Percentiles rank a stretch among this genome's conserved stretches.
phyloP scores from a whole-genome alignment of 2,329 filamentous ascomycete genomes.

The Microcera coccophila region DNA sequence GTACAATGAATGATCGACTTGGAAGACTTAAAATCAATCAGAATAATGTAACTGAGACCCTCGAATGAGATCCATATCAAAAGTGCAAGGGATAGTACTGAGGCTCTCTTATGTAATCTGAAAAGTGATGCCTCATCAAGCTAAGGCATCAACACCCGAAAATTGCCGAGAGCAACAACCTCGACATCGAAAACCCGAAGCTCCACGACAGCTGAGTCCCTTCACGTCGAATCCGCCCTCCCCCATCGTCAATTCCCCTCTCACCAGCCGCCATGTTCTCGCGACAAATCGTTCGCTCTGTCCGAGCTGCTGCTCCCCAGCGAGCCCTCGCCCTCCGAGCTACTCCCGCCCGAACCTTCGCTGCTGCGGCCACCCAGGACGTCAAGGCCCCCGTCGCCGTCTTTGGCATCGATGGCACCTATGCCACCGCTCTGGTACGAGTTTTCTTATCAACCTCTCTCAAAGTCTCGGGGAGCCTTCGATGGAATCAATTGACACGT shows the following conservation, averaged over 20 bases:
- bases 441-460: conserved; percentile 7
- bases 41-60: too few species aligned
- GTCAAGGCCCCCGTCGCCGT: conserved; percentile 83
- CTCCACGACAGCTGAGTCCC: conserved; percentile 26
- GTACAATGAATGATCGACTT: too few species aligned
- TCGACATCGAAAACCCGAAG: conserved; percentile 31
- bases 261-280: conserved; percentile 49
- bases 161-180: conserved; percentile 41
- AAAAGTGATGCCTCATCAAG: conserved; percentile 37
- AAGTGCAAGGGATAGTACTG: too few species aligned
- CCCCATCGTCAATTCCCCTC: conserved; percentile 19
- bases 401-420: conserved; percentile 96
- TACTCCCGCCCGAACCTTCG: conserved; percentile 71
- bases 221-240: conserved; percentile 24
- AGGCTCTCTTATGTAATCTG: conserved; percentile 27
- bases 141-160: conserved; percentile 41
- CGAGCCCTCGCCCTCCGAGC: conserved; percentile 42
- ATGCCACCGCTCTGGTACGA: conserved; percentile 95
- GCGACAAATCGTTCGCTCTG: conserved; percentile 56
- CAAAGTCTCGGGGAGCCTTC: conserved; percentile 2
- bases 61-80: too few species aligned
- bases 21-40: too few species aligned
- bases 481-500: conserved; percentile 19
- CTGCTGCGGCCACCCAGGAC: conserved; percentile 68
- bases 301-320: conserved; percentile 58